Conservation (phyloP, 768 basidiomycete species). For the Cubamyces lactineus region DNA sequence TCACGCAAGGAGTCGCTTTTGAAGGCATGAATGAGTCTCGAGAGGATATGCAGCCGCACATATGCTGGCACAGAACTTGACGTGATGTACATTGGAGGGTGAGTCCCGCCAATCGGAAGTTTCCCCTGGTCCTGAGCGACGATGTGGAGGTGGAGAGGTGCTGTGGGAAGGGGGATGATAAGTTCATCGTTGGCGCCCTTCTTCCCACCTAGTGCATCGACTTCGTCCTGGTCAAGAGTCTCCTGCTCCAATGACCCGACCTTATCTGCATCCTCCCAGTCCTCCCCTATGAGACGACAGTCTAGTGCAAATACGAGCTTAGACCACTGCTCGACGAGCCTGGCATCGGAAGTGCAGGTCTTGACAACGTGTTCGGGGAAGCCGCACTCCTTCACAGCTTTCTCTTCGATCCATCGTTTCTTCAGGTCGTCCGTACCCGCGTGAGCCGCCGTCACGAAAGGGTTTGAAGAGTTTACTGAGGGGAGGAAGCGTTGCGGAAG, state of each 20-base stretch:
- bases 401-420: slow-evolving; percentile 79
- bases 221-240: slow-evolving; percentile 40
- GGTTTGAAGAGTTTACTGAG: slow-evolving; percentile 62
- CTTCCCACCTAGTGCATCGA: slow-evolving; percentile 49
- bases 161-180: slow-evolving; percentile 65
- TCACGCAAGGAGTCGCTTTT: slow-evolving; percentile 58
- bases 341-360: slow-evolving; percentile 45
- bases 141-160: slow-evolving; percentile 68
- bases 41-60: slow-evolving; percentile 80
- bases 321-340: slow-evolving; percentile 52
- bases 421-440: slow-evolving; percentile 65
- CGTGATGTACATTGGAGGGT: slow-evolving; percentile 75
- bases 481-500: slow-evolving; percentile 76
- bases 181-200: slow-evolving; percentile 50
- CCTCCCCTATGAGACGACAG: slow-evolving; percentile 53
- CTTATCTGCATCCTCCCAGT: slow-evolving; percentile 25
- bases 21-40: slow-evolving; percentile 61
- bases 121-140: slow-evolving; percentile 52
- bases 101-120: slow-evolving; percentile 49
- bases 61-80: slow-evolving; percentile 75
- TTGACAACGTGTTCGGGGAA: slow-evolving; percentile 76
- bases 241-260: slow-evolving; percentile 35
- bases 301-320: slow-evolving; percentile 59
- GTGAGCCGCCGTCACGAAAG: slow-evolving; percentile 70
- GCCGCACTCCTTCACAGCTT: slow-evolving; percentile 81